Evolutionary conservation across 495 filamentous ascomycete species (phyloP).

Genomic region (Tetracladium setigerum): DNA sequence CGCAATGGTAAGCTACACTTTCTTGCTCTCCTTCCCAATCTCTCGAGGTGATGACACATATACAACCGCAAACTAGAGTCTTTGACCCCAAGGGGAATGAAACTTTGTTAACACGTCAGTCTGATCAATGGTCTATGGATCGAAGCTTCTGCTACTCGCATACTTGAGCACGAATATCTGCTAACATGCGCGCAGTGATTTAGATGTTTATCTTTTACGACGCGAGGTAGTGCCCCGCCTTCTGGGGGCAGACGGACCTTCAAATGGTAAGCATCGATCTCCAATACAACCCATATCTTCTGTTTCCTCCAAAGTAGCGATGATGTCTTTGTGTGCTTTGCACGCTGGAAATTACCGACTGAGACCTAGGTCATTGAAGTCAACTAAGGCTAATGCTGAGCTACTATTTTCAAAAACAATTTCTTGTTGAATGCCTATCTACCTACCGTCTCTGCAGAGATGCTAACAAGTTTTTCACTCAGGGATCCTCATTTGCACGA

Average conservation of each 20-base stretch:
- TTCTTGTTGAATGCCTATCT: slow-evolving; percentile 2
- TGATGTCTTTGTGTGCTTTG: slow-evolving; percentile 75
- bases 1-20: slow-evolving; percentile 10
- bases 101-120: slow-evolving; percentile 99
- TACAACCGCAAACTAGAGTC: slow-evolving; percentile 99
- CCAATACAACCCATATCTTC: slow-evolving; percentile 1
- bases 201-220: too few species aligned
- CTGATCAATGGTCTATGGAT: slow-evolving; percentile 52
- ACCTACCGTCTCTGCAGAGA: not conserved
- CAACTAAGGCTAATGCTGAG: slow-evolving; percentile 90
- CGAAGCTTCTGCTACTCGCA: too few species aligned
- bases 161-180: too few species aligned
- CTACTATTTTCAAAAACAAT: slow-evolving; percentile 18
- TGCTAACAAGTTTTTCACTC: slow-evolving; percentile 10
- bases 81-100: slow-evolving; percentile 94
- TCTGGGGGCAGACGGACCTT: too few species aligned
- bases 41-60: slow-evolving; percentile 42
- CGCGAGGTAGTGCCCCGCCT: too few species aligned
- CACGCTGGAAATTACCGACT: slow-evolving; percentile 99
- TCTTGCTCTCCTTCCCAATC: slow-evolving; percentile 6
- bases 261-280: too few species aligned
- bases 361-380: slow-evolving; percentile 75
- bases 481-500: not conserved
- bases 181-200: slow-evolving; percentile 3
- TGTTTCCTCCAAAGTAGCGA: slow-evolving; percentile 22